phyloP scores from a whole-genome alignment of 2,329 filamentous ascomycete genomes.

The Xylaria hypoxylon region DNA sequence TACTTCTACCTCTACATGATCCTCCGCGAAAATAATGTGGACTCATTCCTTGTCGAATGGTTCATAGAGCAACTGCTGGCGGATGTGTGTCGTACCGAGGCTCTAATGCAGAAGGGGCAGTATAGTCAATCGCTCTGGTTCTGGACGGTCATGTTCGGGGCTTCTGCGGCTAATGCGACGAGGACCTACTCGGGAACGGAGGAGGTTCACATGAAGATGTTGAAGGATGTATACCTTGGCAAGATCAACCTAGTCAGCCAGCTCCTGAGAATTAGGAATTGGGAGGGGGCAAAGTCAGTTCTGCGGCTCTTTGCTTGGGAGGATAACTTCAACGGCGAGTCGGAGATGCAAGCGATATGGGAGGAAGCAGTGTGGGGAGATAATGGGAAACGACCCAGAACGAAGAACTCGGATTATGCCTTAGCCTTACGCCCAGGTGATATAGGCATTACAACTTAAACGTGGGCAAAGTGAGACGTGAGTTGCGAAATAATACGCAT shows the following conservation, averaged over 20 bases:
- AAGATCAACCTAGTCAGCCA: slow-evolving; percentile 57
- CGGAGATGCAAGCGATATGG: slow-evolving; percentile 56
- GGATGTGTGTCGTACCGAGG: slow-evolving; percentile 57
- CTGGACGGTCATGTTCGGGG: slow-evolving; percentile 60
- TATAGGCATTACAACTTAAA: slow-evolving; percentile 20
- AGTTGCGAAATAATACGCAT: slow-evolving; percentile 17
- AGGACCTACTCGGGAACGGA: slow-evolving; percentile 53
- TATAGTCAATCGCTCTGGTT: slow-evolving; percentile 60
- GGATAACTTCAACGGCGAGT: slow-evolving; percentile 56
- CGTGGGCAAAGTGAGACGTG: slow-evolving; percentile 1
- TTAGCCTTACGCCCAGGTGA: slow-evolving; percentile 30
- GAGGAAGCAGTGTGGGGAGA: slow-evolving; percentile 54
- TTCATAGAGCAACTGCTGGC: slow-evolving; percentile 60
- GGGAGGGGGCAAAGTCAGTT: slow-evolving; percentile 54
- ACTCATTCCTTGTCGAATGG: slow-evolving; percentile 59
- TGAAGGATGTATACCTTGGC: slow-evolving; percentile 54
- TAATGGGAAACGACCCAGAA: slow-evolving; percentile 38
- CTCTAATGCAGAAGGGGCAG: slow-evolving; percentile 54
- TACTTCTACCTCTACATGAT: slow-evolving; percentile 62
- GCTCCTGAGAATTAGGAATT: slow-evolving; percentile 54
- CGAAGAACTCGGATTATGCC: slow-evolving; percentile 30
- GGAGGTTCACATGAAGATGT: slow-evolving; percentile 54
- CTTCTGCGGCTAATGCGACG: slow-evolving; percentile 56
- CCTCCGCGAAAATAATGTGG: slow-evolving; percentile 56
- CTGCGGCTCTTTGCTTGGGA: slow-evolving; percentile 56